Conservation (phyloP, 495 filamentous ascomycete species). For the Tuber indicum region DNA sequence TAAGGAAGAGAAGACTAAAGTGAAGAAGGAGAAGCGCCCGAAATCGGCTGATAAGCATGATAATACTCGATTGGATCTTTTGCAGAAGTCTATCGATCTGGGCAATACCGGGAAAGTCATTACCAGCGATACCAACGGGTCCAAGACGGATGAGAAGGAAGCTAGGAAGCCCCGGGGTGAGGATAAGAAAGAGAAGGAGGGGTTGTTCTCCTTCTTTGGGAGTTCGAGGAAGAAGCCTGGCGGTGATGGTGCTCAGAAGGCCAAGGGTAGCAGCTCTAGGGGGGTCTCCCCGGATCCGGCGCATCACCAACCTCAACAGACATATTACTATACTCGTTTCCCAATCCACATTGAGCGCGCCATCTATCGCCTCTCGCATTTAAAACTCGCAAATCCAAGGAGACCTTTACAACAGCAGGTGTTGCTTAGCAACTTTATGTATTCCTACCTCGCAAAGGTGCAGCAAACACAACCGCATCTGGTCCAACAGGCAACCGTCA, state of each 20-base stretch:
- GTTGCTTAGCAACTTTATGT: conserved; percentile 99
- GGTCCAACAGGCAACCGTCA: conserved; percentile 57
- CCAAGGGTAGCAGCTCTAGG: conserved; percentile 66
- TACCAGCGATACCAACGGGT: conserved; percentile 32
- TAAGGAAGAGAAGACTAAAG: conserved; percentile 55
- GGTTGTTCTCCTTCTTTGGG: conserved; percentile 83
- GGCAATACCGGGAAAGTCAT: conserved; percentile 46
- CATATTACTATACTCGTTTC: conserved; percentile 89
- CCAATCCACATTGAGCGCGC: conserved; percentile 92
- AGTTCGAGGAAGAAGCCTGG: conserved; percentile 75
- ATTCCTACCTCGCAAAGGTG: conserved; percentile 96
- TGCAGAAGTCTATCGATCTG: conserved; percentile 71
- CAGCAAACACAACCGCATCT: conserved; percentile 96
- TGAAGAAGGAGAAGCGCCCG: conserved; percentile 51
- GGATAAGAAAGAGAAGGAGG: conserved; percentile 65
- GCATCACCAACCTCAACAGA: conserved; percentile 53
- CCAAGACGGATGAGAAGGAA: conserved; percentile 48
- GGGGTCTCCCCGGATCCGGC: conserved; percentile 74
- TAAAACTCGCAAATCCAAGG: conserved; percentile 95
- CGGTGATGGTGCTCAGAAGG: conserved; percentile 56
- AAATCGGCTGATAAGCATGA: conserved; percentile 53
- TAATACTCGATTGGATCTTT: conserved; percentile 69
- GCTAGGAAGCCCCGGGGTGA: conserved; percentile 63
- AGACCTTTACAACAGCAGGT: conserved; percentile 91
- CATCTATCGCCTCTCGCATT: conserved; percentile 97